These are phyloP conservation scores for Ascochyta lentis DNA, from an alignment of 2,329 filamentous ascomycete species.

Conservation along the genomic window DNA sequence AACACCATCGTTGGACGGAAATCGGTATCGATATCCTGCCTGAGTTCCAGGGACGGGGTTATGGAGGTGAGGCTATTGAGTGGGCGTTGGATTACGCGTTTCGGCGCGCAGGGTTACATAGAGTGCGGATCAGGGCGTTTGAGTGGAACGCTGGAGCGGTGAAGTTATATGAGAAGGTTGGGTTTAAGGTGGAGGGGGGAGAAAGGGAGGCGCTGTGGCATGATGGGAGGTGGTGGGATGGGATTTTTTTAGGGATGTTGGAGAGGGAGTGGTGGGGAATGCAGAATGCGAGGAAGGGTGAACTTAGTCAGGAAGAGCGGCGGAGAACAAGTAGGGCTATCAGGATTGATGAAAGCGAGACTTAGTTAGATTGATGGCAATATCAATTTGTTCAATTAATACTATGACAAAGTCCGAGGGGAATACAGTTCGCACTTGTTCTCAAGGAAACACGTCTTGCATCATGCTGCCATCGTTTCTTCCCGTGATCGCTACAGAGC, in stretches of 20 bases:
- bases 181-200: constrained; percentile 55
- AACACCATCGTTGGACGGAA: constrained; percentile 53
- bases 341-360: constrained; percentile 1
- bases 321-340: constrained; percentile 7
- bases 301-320: neutral
- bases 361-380: neutral
- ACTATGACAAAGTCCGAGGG: neutral
- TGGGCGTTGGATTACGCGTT: constrained; percentile 60
- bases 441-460: constrained; percentile 4
- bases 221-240: constrained; percentile 52
- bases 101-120: constrained; percentile 53
- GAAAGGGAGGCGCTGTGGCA: constrained; percentile 53
- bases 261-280: constrained; percentile 36
- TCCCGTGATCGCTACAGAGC: constrained; percentile 4
- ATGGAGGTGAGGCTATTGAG: constrained; percentile 56
- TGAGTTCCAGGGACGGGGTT: constrained; percentile 50
- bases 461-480: neutral
- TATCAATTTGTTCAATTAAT: neutral
- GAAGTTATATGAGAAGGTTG: constrained; percentile 54
- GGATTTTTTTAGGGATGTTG: constrained; percentile 35
- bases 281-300: constrained; percentile 4
- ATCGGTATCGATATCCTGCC: constrained; percentile 51
- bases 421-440: no score
- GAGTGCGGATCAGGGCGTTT: constrained; percentile 51
- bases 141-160: constrained; percentile 54